phyloP scores from a whole-genome alignment of 495 filamentous ascomycete genomes.

The Apiosordaria backusii region DNA sequence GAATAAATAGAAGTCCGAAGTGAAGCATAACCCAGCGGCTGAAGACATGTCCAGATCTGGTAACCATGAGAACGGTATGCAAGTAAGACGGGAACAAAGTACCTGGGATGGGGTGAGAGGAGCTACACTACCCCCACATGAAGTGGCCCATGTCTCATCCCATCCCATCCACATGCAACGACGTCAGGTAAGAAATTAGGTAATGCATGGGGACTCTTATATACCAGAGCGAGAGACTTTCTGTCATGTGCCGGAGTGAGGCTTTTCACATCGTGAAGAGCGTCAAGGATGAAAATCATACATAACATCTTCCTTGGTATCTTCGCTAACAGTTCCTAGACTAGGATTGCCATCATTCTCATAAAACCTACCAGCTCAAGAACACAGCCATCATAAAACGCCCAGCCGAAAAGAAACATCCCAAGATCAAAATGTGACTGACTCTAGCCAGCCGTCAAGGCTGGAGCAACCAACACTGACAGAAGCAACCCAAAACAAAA shows the following conservation, averaged over 20 bases:
- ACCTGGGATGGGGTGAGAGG: neutral
- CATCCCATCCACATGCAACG: neutral
- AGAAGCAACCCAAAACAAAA: neutral
- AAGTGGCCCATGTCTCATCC: neutral
- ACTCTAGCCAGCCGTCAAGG: neutral
- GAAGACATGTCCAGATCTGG: neutral
- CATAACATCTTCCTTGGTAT: neutral
- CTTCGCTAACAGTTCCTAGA: too few relatives aligned
- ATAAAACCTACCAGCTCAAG: neutral
- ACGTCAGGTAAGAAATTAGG: neutral
- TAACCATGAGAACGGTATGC: neutral
- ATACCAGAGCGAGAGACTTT: neutral
- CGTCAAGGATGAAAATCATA: neutral
- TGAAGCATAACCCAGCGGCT: neutral
- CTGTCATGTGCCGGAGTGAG: neutral
- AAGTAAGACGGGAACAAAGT: neutral
- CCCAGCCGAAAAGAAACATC: neutral
- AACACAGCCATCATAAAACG: neutral
- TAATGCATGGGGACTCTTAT: neutral
- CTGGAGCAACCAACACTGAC: neutral
- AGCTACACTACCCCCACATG: neutral
- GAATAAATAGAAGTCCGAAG: neutral
- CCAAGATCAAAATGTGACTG: neutral
- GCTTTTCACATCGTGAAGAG: neutral
- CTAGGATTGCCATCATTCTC: neutral